Evolutionary conservation across 2,329 filamentous ascomycete species (phyloP), one percentile per base, ranked within the genome.

Genomic region (Colletotrichum camelliae): DNA sequence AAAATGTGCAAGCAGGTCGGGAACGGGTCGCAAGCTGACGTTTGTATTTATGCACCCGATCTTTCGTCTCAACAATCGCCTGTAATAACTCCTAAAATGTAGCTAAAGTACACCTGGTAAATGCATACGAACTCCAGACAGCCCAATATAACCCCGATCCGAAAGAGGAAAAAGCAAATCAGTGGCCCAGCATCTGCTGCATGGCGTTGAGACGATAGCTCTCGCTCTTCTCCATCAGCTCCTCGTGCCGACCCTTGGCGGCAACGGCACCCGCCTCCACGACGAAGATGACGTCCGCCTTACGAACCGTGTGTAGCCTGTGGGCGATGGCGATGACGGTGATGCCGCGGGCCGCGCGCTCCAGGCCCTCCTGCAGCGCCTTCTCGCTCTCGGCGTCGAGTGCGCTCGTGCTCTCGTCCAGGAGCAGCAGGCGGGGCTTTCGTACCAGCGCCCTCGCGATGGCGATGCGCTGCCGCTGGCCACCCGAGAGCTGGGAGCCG

Each of bases 361-460:
- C 88, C 43, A 94, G 85, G 0, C 89, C 91, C 5, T 91, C 86
- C 58, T 92, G 88, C 16, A 95, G 87, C 4, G 90, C 80, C 18
- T 84, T 85, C 15, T 93, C 91, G 33, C 88, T 91, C 79, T 91
- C 90, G 0, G 89, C 88, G 79, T 95, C 94, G 2, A 96, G 85
- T 7, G 91, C 92, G 35, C 89, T 91, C 0, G 94, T 95, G 8
- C 92, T 91, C 84, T 95, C 93, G 79, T 95, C 94, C 0, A 95
- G 85, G 33, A 95, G 88, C 15, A 95, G 82, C 2, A 95, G 85
- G 66, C 91, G 87, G 0, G 94, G 94, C 24, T 89, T 86, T 0
- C 93, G 88, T 3, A 94, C 86, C 1, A 94, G 86, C 2, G 93
- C 93, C 10, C 94, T 87, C 0, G 94, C 93, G 78, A 95, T 94